These are phyloP conservation scores for Lomentospora prolificans DNA, from an alignment of 2,329 filamentous ascomycete genomes.

Conservation along the genomic window DNA sequence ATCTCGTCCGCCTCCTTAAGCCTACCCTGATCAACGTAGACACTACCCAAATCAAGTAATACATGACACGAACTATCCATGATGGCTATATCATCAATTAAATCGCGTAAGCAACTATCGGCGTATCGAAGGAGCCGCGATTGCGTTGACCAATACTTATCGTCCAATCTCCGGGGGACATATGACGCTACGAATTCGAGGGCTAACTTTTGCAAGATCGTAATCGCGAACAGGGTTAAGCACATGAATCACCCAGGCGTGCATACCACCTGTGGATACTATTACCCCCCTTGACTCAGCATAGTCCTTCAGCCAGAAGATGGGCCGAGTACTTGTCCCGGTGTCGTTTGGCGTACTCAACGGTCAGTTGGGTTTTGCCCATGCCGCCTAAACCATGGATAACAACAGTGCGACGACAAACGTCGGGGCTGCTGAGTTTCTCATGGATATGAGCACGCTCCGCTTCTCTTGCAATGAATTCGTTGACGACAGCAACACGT, in stretches of 20 bases:
- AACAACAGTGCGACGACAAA: conserved; percentile 15
- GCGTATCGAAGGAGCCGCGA: background rate
- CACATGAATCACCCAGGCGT: conserved; percentile 20
- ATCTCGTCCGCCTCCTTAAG: conserved; percentile 17
- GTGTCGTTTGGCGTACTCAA: conserved; percentile 25
- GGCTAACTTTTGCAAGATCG: conserved; percentile 6
- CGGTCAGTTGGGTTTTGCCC: conserved; percentile 33
- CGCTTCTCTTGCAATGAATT: conserved; percentile 14
- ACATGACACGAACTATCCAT: background rate
- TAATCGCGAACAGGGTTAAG: conserved; percentile 14
- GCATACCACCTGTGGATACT: conserved; percentile 24
- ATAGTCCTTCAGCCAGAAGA: conserved; percentile 33
- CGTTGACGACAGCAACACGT: conserved; percentile 7
- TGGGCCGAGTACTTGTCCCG: conserved; percentile 24
- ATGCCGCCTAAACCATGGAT: conserved; percentile 32
- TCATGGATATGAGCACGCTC: conserved; percentile 13
- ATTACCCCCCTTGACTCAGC: conserved; percentile 22
- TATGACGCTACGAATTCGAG: background rate
- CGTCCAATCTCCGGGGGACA: background rate
- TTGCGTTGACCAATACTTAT: background rate
- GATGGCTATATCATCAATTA: background rate
- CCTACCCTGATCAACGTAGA: conserved; percentile 16
- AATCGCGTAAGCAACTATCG: background rate
- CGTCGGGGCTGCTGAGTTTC: conserved; percentile 6
- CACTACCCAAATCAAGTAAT: conserved; percentile 12